Percentiles rank a stretch among this genome's conserved stretches.
These are phyloP conservation scores for Phytophthora hybrid DNA, from an alignment of 352 stramenopile species.

Conservation along the genomic window DNA sequence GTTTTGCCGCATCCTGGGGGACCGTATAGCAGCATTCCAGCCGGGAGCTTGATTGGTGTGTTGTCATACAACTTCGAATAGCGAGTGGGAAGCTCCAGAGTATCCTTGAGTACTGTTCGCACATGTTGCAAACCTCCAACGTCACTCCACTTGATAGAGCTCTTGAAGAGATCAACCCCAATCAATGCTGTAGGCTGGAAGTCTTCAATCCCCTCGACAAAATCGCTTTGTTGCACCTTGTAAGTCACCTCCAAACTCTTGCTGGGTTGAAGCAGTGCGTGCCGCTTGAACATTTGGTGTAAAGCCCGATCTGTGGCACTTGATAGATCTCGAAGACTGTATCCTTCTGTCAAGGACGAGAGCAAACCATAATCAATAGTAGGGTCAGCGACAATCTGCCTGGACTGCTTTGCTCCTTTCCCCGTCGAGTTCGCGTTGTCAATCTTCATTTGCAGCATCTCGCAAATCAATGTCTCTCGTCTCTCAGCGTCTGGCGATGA, in stretches of 20 bases:
- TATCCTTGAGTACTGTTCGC: slow-evolving; percentile 90
- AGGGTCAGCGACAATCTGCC: slow-evolving; percentile 50
- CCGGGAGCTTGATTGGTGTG: slow-evolving; percentile 83
- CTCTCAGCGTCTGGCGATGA: slow-evolving; percentile 67
- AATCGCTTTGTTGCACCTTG: slow-evolving; percentile 71
- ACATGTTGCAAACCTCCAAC: slow-evolving; percentile 85
- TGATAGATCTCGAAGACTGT: slow-evolving; percentile 82
- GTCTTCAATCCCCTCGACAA: slow-evolving; percentile 74
- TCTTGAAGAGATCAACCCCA: slow-evolving; percentile 87
- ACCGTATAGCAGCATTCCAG: slow-evolving; percentile 90
- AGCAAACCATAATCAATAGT: slow-evolving; percentile 71
- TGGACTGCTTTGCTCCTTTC: slow-evolving; percentile 18
- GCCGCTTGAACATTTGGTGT: slow-evolving; percentile 70
- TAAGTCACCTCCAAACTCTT: slow-evolving; percentile 11
- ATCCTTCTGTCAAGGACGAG: slow-evolving; percentile 78
- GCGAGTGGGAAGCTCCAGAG: slow-evolving; percentile 84
- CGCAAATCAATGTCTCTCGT: slow-evolving; percentile 66
- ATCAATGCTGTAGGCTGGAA: slow-evolving; percentile 87
- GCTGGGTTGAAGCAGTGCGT: slow-evolving; percentile 31
- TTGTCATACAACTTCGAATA: slow-evolving; percentile 87
- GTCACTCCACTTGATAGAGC: slow-evolving; percentile 87
- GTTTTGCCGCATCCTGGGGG: slow-evolving; percentile 93
- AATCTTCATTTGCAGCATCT: slow-evolving; percentile 70
- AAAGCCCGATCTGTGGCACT: slow-evolving; percentile 72
- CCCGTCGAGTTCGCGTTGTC: slow-evolving; percentile 26